Evolutionary conservation across 2,329 filamentous ascomycete species (phyloP), one percentile per base, ranked within the genome.

Genomic region (Nemania bipapillata): DNA sequence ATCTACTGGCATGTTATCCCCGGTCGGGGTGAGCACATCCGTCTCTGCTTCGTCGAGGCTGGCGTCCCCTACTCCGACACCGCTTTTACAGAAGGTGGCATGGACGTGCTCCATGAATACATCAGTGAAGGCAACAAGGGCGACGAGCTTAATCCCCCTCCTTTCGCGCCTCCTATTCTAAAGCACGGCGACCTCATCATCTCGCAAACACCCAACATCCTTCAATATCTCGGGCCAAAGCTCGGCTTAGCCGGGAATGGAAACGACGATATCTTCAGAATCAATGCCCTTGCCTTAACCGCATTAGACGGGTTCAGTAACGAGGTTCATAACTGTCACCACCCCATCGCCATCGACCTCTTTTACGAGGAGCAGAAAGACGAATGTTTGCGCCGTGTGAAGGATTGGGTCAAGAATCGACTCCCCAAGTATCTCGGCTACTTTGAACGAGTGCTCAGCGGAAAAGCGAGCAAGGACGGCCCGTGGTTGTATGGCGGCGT

Each of bases 331-430:
- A 90, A 94, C 73, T 89, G 87, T 20, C 92, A 94, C 77, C 92
- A 94, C 75, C 92, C 92, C 0, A 81, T 92, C 63, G 83, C 86
- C 2, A 76, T 81, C 0, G 77, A 77, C 3, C 76, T 85, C 2
- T 90, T 88, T 77, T 94, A 93, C 72, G 90, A 93, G 74, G 90
- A 93, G n/a, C 91, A 94, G 80, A 92, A 89, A 77, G 81, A 83
- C 0, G 91, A 92, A 77, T 84, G 88, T 22, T 80, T 87, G 74
- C 83, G 82, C 69, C 86, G 85, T 66, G 83, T 87, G 2, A 81
- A 81, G 42, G 83, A 88, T 62, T 92, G 89, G 70, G 80, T 88
- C 11, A 81, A 85, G 65, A 83, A 82, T 40, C 83, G 92, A 0
- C 82, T 94, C 22, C 91, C 91, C 17, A 92, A 92, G 79, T 92